phyloP scores from a whole-genome alignment of 768 basidiomycete species.

The Suillus americanus region DNA sequence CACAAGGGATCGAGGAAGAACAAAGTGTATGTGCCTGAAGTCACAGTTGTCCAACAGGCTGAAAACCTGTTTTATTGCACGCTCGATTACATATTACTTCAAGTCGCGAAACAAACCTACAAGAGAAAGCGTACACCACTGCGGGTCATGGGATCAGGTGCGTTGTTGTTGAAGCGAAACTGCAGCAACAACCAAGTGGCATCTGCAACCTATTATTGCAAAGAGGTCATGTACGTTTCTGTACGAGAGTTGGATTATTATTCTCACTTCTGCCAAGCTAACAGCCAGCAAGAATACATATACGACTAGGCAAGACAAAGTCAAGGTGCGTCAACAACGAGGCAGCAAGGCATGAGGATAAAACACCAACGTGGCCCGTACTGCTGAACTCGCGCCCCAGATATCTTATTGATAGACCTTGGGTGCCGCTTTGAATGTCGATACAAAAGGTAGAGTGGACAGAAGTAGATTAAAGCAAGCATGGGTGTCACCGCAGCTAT shows the following conservation, averaged over 20 bases:
- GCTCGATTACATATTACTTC: slow-evolving; percentile 7
- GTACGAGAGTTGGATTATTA: background rate
- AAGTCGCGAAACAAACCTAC: slow-evolving; percentile 33
- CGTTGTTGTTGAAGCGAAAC: slow-evolving; percentile 51
- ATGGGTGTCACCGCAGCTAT: slow-evolving; percentile 36
- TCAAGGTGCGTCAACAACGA: slow-evolving; percentile 19
- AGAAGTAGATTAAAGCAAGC: slow-evolving; percentile 47
- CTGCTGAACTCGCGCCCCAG: slow-evolving; percentile 44
- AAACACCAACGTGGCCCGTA: slow-evolving; percentile 51
- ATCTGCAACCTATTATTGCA: slow-evolving; percentile 43
- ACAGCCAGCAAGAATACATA: slow-evolving; percentile 51
- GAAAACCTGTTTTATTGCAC: slow-evolving; percentile 42
- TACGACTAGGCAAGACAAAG: slow-evolving; percentile 33
- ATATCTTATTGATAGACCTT: slow-evolving; percentile 49
- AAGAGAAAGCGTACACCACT: slow-evolving; percentile 47
- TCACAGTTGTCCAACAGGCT: slow-evolving; percentile 60
- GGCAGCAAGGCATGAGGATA: background rate
- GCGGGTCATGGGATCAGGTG: slow-evolving; percentile 45
- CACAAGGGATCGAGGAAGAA: slow-evolving; percentile 61
- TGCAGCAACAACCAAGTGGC: slow-evolving; percentile 61
- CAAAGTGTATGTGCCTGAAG: slow-evolving; percentile 50
- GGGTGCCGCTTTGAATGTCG: slow-evolving; percentile 46
- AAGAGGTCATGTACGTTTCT: slow-evolving; percentile 7
- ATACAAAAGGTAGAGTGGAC: slow-evolving; percentile 49
- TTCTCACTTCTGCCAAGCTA: slow-evolving; percentile 47